These are phyloP conservation scores for Boletus sp. DNA, from an alignment of 1,284 basidiomycete species.

Conservation along the genomic window DNA sequence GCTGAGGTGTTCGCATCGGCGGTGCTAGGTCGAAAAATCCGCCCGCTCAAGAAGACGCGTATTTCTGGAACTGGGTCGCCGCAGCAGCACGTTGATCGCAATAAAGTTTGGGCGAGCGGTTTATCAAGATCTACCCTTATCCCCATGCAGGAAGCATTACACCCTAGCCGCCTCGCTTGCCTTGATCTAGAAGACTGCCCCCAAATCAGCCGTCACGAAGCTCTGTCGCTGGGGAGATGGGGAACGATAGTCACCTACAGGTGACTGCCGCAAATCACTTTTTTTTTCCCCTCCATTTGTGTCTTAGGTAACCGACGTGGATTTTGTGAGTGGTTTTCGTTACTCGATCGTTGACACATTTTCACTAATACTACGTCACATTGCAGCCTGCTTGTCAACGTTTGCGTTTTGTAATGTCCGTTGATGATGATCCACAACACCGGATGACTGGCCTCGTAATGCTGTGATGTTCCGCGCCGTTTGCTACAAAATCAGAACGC, in stretches of 20 bases:
- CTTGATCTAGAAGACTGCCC: constrained; percentile 38
- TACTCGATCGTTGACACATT: constrained; percentile 7
- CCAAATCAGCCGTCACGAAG: constrained; percentile 36
- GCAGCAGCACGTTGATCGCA: constrained; percentile 12
- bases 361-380: constrained; percentile 19
- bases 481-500: constrained; percentile 1
- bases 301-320: constrained; percentile 14
- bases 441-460: constrained; percentile 18
- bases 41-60: constrained; percentile 30
- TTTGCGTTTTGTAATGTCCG: constrained; percentile 26
- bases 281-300: constrained; percentile 3
- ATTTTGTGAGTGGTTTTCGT: constrained; percentile 23
- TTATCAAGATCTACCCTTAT: constrained; percentile 34
- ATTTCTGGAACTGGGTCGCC: constrained; percentile 7
- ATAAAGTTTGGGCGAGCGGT: constrained; percentile 9
- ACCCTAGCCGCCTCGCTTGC: constrained; percentile 37
- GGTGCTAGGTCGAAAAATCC: constrained; percentile 31
- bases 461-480: constrained; percentile 4
- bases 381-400: constrained; percentile 15
- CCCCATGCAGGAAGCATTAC: constrained; percentile 33
- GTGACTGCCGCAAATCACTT: constrained; percentile 17
- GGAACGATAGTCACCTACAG: constrained; percentile 31
- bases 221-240: constrained; percentile 35
- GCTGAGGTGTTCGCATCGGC: constrained; percentile 30
- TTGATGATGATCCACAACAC: constrained; percentile 18